These are phyloP conservation scores for Chlorella ohadii DNA, from an alignment of 139 green algal species.

Conservation along the genomic window DNA sequence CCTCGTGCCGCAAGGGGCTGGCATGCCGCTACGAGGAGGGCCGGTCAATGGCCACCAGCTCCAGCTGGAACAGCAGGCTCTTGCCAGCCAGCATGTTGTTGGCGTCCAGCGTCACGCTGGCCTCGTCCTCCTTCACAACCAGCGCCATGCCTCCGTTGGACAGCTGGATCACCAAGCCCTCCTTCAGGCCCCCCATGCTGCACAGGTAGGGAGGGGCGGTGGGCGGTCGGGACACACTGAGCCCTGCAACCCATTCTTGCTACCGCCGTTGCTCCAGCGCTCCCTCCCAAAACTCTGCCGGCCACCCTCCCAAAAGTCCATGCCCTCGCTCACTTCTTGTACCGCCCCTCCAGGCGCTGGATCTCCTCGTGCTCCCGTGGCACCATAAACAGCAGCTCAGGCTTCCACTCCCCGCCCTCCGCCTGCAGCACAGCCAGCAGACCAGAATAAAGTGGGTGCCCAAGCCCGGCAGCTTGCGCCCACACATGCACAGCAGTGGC, in stretches of 20 bases:
- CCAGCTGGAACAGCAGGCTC: constrained; percentile 75
- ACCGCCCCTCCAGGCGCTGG: constrained; percentile 77
- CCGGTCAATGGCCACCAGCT: constrained; percentile 66
- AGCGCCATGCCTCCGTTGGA: constrained; percentile 78
- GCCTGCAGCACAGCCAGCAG: constrained; percentile 48
- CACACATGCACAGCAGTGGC: too few species aligned
- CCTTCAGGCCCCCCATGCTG: constrained; percentile 77
- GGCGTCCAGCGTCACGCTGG: constrained; percentile 76
- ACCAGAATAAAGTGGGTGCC: too few species aligned
- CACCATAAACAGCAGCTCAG: constrained; percentile 86
- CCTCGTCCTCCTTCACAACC: constrained; percentile 60
- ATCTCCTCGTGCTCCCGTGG: constrained; percentile 83
- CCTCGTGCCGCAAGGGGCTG: too few species aligned
- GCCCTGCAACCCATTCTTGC: not conserved
- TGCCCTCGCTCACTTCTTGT: constrained; percentile 76
- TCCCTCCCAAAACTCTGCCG: too few species aligned
- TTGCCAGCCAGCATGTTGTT: constrained; percentile 90
- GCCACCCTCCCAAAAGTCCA: too few species aligned
- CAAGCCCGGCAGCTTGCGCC: too few species aligned
- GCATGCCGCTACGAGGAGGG: too few species aligned
- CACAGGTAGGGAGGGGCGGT: constrained; percentile 16
- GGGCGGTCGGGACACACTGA: not conserved
- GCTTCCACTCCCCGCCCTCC: constrained; percentile 79
- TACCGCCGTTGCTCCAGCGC: too few species aligned
- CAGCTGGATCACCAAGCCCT: constrained; percentile 81